Evolutionary conservation across 306 rosid species (phyloP).

Genomic region (Pyrus communis): DNA sequence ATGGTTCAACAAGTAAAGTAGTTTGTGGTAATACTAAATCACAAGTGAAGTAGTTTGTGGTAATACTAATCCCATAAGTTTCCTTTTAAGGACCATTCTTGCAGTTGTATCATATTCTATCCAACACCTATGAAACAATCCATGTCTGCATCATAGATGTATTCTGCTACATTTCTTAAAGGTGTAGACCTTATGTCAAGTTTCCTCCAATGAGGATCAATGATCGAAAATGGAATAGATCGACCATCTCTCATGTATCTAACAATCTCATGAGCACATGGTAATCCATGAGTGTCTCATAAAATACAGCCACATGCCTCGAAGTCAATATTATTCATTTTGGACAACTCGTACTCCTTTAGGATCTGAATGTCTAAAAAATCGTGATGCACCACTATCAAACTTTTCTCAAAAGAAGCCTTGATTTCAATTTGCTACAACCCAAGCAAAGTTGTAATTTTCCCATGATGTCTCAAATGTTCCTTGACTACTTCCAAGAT

Average conservation of each 20-base stretch:
- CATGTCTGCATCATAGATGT: neutral
- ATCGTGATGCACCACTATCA: neutral
- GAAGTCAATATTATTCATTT: neutral
- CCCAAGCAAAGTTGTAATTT: neutral
- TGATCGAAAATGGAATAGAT: neutral
- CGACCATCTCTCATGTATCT: neutral
- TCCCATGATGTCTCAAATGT: neutral
- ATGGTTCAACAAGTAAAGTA: no score
- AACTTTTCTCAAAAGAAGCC: neutral
- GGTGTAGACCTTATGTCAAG: neutral
- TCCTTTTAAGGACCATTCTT: neutral
- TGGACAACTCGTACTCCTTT: neutral
- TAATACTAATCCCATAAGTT: no score
- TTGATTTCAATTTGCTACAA: neutral
- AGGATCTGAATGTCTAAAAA: neutral
- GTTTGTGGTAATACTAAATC: no score
- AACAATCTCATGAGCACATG: conserved; percentile 6
- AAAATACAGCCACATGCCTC: neutral
- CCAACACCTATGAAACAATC: neutral
- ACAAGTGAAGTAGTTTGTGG: no score
- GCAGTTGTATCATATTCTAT: neutral
- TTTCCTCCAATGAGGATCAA: no score
- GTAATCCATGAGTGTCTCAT: neutral
- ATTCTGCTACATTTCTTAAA: neutral
- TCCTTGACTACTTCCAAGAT: neutral